Conservation (phyloP, 495 filamentous ascomycete species). For the Hyphodiscus hymeniophilus region DNA sequence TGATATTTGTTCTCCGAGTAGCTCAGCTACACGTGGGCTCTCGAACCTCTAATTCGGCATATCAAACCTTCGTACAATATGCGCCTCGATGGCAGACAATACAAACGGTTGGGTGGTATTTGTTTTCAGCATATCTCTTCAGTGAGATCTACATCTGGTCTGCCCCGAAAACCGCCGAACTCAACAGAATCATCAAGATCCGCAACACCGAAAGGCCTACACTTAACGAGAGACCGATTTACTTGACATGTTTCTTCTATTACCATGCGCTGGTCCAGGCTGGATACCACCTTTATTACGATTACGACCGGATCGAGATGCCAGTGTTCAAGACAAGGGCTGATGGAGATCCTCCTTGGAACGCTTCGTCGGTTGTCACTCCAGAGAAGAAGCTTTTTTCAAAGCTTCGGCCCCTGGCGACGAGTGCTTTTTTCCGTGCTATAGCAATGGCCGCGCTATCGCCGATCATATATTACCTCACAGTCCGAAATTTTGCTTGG, state of each 20-base stretch:
- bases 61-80: slow-evolving; percentile 50
- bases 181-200: slow-evolving; percentile 59
- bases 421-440: slow-evolving; percentile 30
- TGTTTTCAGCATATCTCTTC: slow-evolving; percentile 74
- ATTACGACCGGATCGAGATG: slow-evolving; percentile 55
- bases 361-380: slow-evolving; percentile 22
- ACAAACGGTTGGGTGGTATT: slow-evolving; percentile 63
- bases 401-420: slow-evolving; percentile 26
- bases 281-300: slow-evolving; percentile 57
- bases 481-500: slow-evolving; percentile 56
- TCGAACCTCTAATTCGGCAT: slow-evolving; percentile 60
- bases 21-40: slow-evolving; percentile 70
- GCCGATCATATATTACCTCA: slow-evolving; percentile 29
- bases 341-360: slow-evolving; percentile 2
- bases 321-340: slow-evolving; percentile 16
- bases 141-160: slow-evolving; percentile 79
- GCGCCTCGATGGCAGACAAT: slow-evolving; percentile 48
- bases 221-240: slow-evolving; percentile 85
- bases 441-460: slow-evolving; percentile 37
- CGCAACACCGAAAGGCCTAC: slow-evolving; percentile 58
- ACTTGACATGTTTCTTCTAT: slow-evolving; percentile 63
- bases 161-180: slow-evolving; percentile 47
- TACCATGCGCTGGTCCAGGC: slow-evolving; percentile 63
- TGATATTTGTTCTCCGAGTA: slow-evolving; percentile 68
- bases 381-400: slow-evolving; percentile 22